phyloP scores from a whole-genome alignment of 768 basidiomycete species.

The Sporobolomyces pararoseus region DNA sequence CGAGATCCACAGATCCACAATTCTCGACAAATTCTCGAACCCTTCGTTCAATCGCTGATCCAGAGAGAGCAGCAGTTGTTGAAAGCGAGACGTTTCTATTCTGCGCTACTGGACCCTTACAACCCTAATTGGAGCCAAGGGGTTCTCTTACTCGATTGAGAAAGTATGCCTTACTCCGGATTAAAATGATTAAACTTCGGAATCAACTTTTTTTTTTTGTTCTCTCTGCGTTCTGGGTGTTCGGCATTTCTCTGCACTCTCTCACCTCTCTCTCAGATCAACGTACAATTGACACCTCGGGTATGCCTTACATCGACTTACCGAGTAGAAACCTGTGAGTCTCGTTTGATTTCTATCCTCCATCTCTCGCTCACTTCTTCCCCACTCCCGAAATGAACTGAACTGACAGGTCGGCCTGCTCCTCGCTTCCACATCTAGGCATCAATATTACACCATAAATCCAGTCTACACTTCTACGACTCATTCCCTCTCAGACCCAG shows the following conservation, averaged over 20 bases:
- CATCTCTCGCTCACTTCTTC: not conserved
- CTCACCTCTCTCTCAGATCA: not conserved
- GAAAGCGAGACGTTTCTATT: not conserved
- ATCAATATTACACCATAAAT: slow-evolving; percentile 23
- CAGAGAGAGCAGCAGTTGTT: no score
- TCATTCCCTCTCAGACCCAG: not conserved
- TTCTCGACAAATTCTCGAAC: no score
- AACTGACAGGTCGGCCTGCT: no score
- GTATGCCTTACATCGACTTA: slow-evolving; percentile 25
- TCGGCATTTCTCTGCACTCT: not conserved
- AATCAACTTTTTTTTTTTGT: no score
- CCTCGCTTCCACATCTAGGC: no score
- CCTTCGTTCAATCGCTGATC: no score
- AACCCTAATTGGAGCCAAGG: not conserved
- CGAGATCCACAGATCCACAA: no score
- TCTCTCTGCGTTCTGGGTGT: not conserved
- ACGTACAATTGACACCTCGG: no score
- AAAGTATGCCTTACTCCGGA: not conserved
- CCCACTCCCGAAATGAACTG: not conserved
- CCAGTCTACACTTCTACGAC: not conserved
- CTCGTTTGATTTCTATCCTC: no score
- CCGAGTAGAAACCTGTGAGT: slow-evolving; percentile 3
- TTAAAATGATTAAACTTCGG: no score
- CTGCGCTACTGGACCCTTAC: not conserved
- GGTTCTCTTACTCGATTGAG: not conserved